Evolutionary conservation across 192 early-diverging fungal genomes (phyloP), one percentile per base, ranked within the genome.

Genomic region (Backusella tuberculispora): DNA sequence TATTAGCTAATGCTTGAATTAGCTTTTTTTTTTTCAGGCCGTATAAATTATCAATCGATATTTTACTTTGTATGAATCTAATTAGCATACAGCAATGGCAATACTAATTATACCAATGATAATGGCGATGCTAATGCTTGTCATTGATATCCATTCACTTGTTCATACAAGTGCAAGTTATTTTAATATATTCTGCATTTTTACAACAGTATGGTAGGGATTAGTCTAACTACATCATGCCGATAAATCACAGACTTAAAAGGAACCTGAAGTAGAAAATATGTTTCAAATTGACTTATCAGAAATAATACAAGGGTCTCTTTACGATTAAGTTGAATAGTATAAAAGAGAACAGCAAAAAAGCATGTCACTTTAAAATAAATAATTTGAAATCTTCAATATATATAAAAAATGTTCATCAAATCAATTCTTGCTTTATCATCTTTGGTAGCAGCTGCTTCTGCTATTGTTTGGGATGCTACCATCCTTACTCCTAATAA

Each of bases 391-490:
- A 21, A 21, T 53, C 6, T 21, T 21, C 50, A 6, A 53, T 53
- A 53, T 21, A 53, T 53, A 53, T 53, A 53, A 21, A 53, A 6
- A 19, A 53, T 53, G 50, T 19, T 53, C 19, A 10, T 53, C 21
- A 21, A 21, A 4, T 53, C 50, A 53, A 53, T 67, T 24, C 6
- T 67, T 42, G 14, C 66, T 21, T 42, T 67, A 8, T 43, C 41
- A 38, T 67, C 40, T 43, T 3, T 42, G 12, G 38, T 67, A 5
- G 37, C 19, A 19, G n/a, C 12, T 67, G 66, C 66, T 40, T 17
- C 66, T 38, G 66, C 66, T 42, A 19, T 67, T 21, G 66, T 67
- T 40, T 67, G 66, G 66, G 41, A 67, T 67, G 66, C 66, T 13
- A 53, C 50, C 8, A 66, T 65, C 14, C 14, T 46, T 15, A 38